Conservation (phyloP, 2,329 filamentous ascomycete genomes). For the Venturia carpophila region DNA sequence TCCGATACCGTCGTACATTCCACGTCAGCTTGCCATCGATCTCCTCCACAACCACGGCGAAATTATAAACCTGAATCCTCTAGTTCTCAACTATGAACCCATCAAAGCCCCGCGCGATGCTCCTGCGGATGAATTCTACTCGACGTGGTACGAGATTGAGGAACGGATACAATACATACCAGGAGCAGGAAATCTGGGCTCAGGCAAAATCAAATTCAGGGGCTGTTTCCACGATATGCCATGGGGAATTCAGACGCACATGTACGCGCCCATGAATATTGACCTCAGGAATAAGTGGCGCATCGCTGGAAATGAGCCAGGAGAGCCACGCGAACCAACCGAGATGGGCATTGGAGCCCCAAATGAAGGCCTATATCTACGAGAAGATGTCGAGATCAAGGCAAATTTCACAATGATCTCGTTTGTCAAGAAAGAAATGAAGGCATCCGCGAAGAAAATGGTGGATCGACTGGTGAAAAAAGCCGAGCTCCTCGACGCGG, state of each 20-base stretch:
- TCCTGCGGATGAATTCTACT: conserved; percentile 62
- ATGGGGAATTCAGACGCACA: conserved; percentile 64
- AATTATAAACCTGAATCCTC: conserved; percentile 62
- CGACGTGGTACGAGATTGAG: conserved; percentile 66
- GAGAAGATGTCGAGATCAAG: conserved; percentile 63
- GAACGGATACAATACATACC: conserved; percentile 62
- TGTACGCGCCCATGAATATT: conserved; percentile 59
- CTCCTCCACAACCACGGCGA: conserved; percentile 64
- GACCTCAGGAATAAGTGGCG: conserved; percentile 62
- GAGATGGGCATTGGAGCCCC: conserved; percentile 60
- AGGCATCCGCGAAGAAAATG: conserved; percentile 60
- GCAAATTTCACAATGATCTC: conserved; percentile 58
- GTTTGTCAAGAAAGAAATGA: conserved; percentile 60
- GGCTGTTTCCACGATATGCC: conserved; percentile 66
- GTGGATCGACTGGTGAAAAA: conserved; percentile 62
- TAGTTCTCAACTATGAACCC: conserved; percentile 55
- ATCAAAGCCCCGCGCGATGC: conserved; percentile 61
- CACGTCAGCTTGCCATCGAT: conserved; percentile 63
- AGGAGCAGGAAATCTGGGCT: conserved; percentile 56
- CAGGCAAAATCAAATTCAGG: conserved; percentile 59
- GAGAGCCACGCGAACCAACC: conserved; percentile 53
- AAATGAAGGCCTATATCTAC: conserved; percentile 57
- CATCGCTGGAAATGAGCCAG: conserved; percentile 61
- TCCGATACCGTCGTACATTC: conserved; percentile 61
- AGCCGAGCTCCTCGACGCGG: conserved; percentile 60